A percentile compares a stretch with the other conserved stretches of the same genome.
phyloP scores from a whole-genome alignment of 331 rosid genomes.

The Quercus lobata region DNA sequence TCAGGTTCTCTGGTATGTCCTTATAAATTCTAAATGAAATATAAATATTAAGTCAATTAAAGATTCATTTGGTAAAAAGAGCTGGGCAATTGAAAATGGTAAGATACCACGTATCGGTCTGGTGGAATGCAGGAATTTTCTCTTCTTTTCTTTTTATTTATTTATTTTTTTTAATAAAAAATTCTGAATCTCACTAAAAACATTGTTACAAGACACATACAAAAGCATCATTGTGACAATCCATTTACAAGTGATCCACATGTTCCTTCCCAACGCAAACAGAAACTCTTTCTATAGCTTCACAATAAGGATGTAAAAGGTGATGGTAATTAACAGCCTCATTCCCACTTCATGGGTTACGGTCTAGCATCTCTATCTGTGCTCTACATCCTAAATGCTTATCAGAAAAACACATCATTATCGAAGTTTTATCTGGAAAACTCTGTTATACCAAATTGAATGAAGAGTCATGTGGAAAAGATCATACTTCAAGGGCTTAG shows the following conservation, averaged over 20 bases:
- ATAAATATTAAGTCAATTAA: not conserved
- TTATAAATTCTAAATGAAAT: not conserved
- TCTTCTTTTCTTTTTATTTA: not conserved
- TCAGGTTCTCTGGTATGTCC: not conserved
- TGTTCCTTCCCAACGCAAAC: not conserved
- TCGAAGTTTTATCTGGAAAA: slow-evolving; percentile 64
- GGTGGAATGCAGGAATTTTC: not conserved
- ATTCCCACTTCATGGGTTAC: not conserved
- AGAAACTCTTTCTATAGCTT: not conserved
- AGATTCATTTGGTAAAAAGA: not conserved
- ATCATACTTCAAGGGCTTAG: slow-evolving; percentile 74
- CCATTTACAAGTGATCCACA: not conserved
- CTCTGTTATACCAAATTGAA: slow-evolving; percentile 91
- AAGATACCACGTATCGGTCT: not conserved
- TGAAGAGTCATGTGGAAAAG: slow-evolving; percentile 96
- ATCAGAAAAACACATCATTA: not conserved
- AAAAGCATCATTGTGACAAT: not conserved
- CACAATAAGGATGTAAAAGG: not conserved
- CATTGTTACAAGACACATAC: not conserved
- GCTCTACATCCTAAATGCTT: not conserved
- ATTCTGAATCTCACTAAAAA: not conserved
- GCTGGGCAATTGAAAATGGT: not conserved
- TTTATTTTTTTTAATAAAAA: not conserved
- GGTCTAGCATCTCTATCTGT: not conserved
- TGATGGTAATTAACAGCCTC: not conserved